Conservation (phyloP, 192 early-diverging fungal species). For the Dispira simplex region DNA sequence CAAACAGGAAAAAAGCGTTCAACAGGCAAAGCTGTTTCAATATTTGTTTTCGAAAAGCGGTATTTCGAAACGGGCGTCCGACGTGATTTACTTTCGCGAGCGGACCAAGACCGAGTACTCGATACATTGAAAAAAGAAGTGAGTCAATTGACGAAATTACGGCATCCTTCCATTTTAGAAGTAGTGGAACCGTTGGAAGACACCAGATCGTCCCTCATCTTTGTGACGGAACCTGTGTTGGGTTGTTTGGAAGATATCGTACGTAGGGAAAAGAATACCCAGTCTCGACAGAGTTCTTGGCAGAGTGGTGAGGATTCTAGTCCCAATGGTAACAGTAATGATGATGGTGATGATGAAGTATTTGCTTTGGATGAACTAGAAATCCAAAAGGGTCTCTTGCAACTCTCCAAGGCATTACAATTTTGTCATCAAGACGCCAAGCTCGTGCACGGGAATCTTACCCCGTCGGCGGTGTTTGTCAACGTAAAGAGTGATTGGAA, state of each 20-base stretch:
- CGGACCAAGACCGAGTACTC: slow-evolving; percentile 32
- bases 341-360: slow-evolving; percentile 24
- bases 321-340: slow-evolving; percentile 8
- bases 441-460: slow-evolving; percentile 57
- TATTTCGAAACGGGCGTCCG: slow-evolving; percentile 35
- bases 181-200: slow-evolving; percentile 60
- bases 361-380: slow-evolving; percentile 66
- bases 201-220: slow-evolving; percentile 42
- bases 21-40: slow-evolving; percentile 40
- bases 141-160: slow-evolving; percentile 46
- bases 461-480: slow-evolving; percentile 56
- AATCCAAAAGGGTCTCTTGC: slow-evolving; percentile 65
- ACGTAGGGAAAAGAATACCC: slow-evolving; percentile 19
- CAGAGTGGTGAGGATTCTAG: slow-evolving; percentile 4
- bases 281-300: slow-evolving; percentile 16
- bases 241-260: slow-evolving; percentile 46
- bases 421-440: slow-evolving; percentile 61
- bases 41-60: slow-evolving; percentile 67
- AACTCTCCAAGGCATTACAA: slow-evolving; percentile 51
- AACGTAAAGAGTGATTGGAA: slow-evolving; percentile 74
- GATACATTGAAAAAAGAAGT: slow-evolving; percentile 46
- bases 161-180: slow-evolving; percentile 64
- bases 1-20: slow-evolving; percentile 38
- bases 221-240: slow-evolving; percentile 61
- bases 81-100: slow-evolving; percentile 27